phyloP scores from a whole-genome alignment of 2,329 filamentous ascomycete genomes.

The Colletotrichum cereale region DNA sequence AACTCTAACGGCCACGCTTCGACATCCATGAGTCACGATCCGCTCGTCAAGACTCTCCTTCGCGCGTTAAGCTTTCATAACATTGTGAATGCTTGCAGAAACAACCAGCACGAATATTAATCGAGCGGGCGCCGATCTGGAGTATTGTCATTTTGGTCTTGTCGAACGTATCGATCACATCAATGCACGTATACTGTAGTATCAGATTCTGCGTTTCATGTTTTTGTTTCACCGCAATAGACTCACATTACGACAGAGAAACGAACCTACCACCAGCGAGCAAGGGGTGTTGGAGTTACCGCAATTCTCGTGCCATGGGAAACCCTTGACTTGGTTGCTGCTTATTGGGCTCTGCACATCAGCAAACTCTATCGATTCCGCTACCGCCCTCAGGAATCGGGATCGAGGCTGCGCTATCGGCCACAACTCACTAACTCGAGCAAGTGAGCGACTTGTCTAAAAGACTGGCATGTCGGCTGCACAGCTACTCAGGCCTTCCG shows the following conservation, averaged over 20 bases:
- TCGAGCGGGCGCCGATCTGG: background rate
- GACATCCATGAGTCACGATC: background rate
- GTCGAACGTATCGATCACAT: background rate
- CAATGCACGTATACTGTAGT: background rate
- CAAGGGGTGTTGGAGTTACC: background rate
- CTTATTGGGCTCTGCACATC: background rate
- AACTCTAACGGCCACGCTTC: background rate
- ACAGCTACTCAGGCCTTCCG: background rate
- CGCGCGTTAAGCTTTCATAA: background rate
- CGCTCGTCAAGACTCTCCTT: background rate
- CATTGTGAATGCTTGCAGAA: background rate
- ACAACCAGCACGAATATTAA: background rate
- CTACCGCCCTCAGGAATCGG: background rate
- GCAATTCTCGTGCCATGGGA: background rate
- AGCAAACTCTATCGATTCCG: background rate
- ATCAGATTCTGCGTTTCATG: constrained; percentile 13
- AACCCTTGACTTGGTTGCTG: background rate
- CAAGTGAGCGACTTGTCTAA: background rate
- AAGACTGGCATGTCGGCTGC: no score
- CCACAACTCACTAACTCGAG: background rate
- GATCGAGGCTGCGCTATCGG: background rate
- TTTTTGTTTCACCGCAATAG: constrained; percentile 22
- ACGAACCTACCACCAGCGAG: background rate
- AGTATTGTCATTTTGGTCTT: background rate
- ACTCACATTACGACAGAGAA: constrained; percentile 1